Percentiles rank a stretch among this genome's conserved stretches.
phyloP scores from a whole-genome alignment of 129 eudicot genomes.

The Tagetes erecta region DNA sequence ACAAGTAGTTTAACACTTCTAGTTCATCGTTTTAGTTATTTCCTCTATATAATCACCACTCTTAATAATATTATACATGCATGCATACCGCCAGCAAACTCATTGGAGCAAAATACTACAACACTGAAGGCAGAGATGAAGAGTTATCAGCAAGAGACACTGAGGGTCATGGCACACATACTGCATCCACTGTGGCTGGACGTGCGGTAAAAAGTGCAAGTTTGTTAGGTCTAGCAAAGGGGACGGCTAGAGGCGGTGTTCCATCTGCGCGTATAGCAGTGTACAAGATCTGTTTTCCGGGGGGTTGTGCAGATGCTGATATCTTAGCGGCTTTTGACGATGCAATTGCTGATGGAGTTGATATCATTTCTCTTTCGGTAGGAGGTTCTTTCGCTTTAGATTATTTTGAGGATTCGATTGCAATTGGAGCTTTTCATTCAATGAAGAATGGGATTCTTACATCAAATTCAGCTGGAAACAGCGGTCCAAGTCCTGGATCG shows the following conservation, averaged over 20 bases:
- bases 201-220: conserved; percentile 21
- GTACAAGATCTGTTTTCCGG: too few relatives aligned
- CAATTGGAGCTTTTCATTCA: too few relatives aligned
- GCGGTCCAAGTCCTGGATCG: too few relatives aligned
- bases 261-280: too few relatives aligned
- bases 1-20: conserved; percentile 33
- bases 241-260: conserved; percentile 49
- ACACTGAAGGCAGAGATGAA: not conserved
- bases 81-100: conserved; percentile 42
- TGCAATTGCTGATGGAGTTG: too few relatives aligned
- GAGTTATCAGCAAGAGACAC: conserved; percentile 55
- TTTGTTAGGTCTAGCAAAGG: conserved; percentile 53
- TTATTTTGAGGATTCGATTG: too few relatives aligned
- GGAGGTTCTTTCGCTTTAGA: too few relatives aligned
- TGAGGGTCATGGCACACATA: conserved; percentile 76
- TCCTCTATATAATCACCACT: not conserved
- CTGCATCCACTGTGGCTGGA: conserved; percentile 65
- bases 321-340: too few relatives aligned
- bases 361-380: too few relatives aligned
- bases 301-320: too few relatives aligned
- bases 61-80: not conserved
- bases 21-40: not conserved
- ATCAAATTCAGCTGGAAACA: too few relatives aligned
- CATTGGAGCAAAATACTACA: conserved; percentile 64
- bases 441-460: too few relatives aligned